Percentiles rank a stretch among this genome's conserved stretches.
Evolutionary conservation across 176 grass and related monocot genomes (phyloP).

Genomic region (Hordeum vulgare): MorexV3_pseudomolecules_assembly NC_058519.1:582385733-582386232

Average conservation of each 20-base stretch:
- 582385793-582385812: slow-evolving; percentile 63
- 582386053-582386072: slow-evolving; percentile 24
- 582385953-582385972: neutral
- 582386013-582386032: too few species aligned
- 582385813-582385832: slow-evolving; percentile 65
- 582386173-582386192: neutral
- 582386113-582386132: neutral
- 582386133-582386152: neutral
- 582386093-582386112: neutral
- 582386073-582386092: slow-evolving; percentile 37
- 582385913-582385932: neutral
- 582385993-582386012: neutral
- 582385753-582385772: slow-evolving; percentile 11
- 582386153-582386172: neutral
- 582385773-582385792: slow-evolving; percentile 77
- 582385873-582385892: neutral
- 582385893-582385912: neutral
- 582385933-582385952: neutral
- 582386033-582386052: neutral
- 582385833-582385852: neutral
- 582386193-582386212: neutral
- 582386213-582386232: too few species aligned
- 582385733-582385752: neutral
- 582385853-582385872: neutral
- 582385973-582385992: neutral